Evolutionary conservation across 2,329 filamentous ascomycete species (phyloP).

Genomic region (Arachnopeziza araneosa): DNA sequence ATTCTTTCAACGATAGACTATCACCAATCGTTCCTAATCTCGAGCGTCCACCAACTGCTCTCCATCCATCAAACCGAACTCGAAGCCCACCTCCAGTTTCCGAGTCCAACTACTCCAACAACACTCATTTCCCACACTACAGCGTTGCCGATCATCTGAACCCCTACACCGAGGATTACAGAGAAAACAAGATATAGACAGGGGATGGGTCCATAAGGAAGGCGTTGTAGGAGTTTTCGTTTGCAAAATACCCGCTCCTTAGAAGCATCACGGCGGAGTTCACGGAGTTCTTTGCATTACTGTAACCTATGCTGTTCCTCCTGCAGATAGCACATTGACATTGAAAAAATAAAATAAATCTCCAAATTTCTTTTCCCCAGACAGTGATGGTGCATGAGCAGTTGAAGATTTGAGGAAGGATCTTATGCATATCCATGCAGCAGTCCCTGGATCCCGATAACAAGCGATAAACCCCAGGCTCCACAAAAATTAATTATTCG

Average conservation of each 20-base stretch:
- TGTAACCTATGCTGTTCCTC: background rate
- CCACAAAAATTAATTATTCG: background rate
- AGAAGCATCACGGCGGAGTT: slow-evolving; percentile 14
- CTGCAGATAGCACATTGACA: background rate
- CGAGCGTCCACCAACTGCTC: slow-evolving; percentile 49
- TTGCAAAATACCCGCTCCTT: slow-evolving; percentile 26
- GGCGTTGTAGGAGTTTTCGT: slow-evolving; percentile 16
- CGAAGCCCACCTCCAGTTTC: slow-evolving; percentile 37
- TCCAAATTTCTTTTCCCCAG: background rate
- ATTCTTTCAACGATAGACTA: slow-evolving; percentile 34
- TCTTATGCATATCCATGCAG: slow-evolving; percentile 5
- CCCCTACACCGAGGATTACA: slow-evolving; percentile 22
- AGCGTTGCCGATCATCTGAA: background rate
- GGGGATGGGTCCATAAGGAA: slow-evolving; percentile 1
- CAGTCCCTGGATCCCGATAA: background rate
- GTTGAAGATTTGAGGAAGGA: background rate
- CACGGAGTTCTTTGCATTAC: background rate
- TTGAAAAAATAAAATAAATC: background rate
- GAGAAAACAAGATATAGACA: slow-evolving; percentile 25
- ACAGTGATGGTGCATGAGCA: background rate
- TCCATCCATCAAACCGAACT: slow-evolving; percentile 47
- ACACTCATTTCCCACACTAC: background rate
- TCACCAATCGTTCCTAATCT: slow-evolving; percentile 50
- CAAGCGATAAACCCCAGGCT: background rate
- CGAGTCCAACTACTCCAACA: slow-evolving; percentile 3